Conservation (phyloP, 768 basidiomycete genomes). For the Tubosaeta sp. region DNA sequence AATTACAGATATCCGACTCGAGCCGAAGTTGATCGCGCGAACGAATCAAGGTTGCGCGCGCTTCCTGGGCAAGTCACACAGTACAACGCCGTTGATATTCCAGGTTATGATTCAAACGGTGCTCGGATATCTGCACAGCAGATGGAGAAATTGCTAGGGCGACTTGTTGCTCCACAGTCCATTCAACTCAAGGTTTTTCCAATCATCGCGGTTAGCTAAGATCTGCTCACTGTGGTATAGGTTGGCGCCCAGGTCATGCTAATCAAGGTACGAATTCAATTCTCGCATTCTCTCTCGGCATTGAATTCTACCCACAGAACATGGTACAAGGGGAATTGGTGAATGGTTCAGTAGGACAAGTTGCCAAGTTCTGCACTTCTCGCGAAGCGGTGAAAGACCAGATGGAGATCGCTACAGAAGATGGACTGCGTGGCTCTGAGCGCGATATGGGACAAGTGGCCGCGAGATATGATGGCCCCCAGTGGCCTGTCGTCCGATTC, state of each 20-base stretch:
- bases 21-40: constrained; percentile 68
- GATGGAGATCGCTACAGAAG: constrained; percentile 36
- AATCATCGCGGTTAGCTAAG: neutral
- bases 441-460: constrained; percentile 12
- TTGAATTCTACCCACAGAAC: constrained; percentile 41
- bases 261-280: constrained; percentile 47
- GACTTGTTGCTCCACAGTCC: constrained; percentile 52
- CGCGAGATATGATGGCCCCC: constrained; percentile 22
- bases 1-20: constrained; percentile 60
- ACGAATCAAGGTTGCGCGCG: constrained; percentile 45
- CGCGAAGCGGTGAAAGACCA: constrained; percentile 38
- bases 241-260: constrained; percentile 86
- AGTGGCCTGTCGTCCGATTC: constrained; percentile 65
- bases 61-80: constrained; percentile 36
- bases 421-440: constrained; percentile 30
- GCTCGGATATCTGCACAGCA: constrained; percentile 31
- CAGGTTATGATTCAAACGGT: constrained; percentile 44
- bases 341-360: constrained; percentile 64
- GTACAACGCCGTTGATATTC: constrained; percentile 44
- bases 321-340: constrained; percentile 63
- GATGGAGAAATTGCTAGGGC: constrained; percentile 47
- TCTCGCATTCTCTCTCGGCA: neutral
- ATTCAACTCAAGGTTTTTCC: constrained; percentile 47
- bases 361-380: constrained; percentile 43
- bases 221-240: constrained; percentile 30